Conservation (phyloP, 78 protist genomes). For the Dictyostelium capitatum region DNA sequence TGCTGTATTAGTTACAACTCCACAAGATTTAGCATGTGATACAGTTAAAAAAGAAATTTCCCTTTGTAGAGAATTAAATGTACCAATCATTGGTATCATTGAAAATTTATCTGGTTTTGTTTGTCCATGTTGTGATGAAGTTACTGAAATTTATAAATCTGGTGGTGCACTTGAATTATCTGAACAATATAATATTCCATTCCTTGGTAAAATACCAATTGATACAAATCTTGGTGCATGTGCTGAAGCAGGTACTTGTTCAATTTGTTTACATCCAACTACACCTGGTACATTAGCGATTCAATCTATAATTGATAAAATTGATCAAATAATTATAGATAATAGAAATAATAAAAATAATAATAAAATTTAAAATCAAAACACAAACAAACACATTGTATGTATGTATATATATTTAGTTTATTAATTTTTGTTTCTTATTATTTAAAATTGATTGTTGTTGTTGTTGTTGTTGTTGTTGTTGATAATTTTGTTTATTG, state of each 20-base stretch:
- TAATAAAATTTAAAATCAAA: neutral
- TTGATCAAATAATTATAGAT: constrained; percentile 3
- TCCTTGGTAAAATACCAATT: constrained; percentile 83
- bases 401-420: too few relatives aligned
- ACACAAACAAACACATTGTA: too few relatives aligned
- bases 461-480: too few relatives aligned
- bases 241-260: constrained; percentile 50
- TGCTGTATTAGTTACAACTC: constrained; percentile 75
- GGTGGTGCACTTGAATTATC: constrained; percentile 83
- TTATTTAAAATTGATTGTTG: too few relatives aligned
- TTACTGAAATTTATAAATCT: constrained; percentile 66
- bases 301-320: constrained; percentile 11
- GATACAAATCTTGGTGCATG: constrained; percentile 79
- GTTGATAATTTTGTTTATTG: too few relatives aligned
- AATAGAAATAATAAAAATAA: neutral
- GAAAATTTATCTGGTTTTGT: constrained; percentile 76
- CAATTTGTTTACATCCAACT: constrained; percentile 33
- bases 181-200: constrained; percentile 47
- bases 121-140: constrained; percentile 87
- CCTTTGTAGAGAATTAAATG: constrained; percentile 41
- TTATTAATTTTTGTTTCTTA: too few relatives aligned
- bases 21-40: constrained; percentile 52
- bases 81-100: constrained; percentile 70
- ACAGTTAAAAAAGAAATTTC: constrained; percentile 75
- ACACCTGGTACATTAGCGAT: constrained; percentile 39